Conservation (phyloP, 306 rosid genomes). For the Begonia masoniana region DNA sequence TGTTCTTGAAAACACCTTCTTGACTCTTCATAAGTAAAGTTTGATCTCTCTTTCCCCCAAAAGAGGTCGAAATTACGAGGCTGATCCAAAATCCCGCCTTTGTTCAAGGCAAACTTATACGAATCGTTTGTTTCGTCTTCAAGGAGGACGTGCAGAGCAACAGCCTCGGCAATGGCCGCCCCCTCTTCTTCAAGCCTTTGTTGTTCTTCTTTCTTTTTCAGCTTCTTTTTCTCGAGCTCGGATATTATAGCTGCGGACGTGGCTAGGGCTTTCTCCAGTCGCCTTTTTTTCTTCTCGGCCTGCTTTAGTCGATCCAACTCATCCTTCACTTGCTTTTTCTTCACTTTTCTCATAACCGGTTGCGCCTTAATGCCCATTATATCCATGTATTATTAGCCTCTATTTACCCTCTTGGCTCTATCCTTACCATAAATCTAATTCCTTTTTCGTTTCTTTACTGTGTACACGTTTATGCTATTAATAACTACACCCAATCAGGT, state of each 20-base stretch:
- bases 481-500: slow-evolving; percentile 98
- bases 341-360: slow-evolving; percentile 67
- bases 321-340: slow-evolving; percentile 95
- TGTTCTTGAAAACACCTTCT: slow-evolving; percentile 40
- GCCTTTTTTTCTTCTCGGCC: slow-evolving; percentile 95
- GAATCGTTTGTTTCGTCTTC: slow-evolving; percentile 76
- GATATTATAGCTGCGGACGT: slow-evolving; percentile 98
- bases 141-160: slow-evolving; percentile 78
- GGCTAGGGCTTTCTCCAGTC: slow-evolving; percentile 95
- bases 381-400: slow-evolving; percentile 47
- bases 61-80: slow-evolving; percentile 30
- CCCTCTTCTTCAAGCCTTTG: slow-evolving; percentile 97
- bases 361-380: slow-evolving; percentile 74
- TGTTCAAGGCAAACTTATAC: slow-evolving; percentile 39
- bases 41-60: slow-evolving; percentile 38
- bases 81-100: slow-evolving; percentile 36
- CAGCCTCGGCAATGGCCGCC: slow-evolving; percentile 97
- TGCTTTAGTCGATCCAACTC: slow-evolving; percentile 91
- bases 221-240: slow-evolving; percentile 91
- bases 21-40: slow-evolving; percentile 41
- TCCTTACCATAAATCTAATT: slow-evolving; percentile 19
- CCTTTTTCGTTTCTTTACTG: slow-evolving; percentile 17
- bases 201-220: slow-evolving; percentile 92
- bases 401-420: slow-evolving; percentile 18
- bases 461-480: slow-evolving; percentile 24